These are phyloP conservation scores for Sarocladium oryzae DNA, from an alignment of 2,329 filamentous ascomycete species.

Conservation along the genomic window DNA sequence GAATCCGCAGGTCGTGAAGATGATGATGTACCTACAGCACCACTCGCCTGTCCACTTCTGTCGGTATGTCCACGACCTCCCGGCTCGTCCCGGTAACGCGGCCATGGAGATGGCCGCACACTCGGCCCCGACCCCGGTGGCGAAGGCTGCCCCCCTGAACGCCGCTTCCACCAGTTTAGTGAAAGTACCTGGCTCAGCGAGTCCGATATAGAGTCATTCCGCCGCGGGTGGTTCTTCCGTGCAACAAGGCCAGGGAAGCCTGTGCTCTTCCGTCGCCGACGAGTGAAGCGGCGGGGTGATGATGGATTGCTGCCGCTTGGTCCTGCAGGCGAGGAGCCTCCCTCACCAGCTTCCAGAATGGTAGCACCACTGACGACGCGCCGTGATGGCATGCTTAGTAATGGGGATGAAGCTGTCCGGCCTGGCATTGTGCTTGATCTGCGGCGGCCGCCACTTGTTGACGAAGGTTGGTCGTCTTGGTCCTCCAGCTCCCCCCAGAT, in stretches of 20 bases:
- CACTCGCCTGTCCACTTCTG: slow-evolving; percentile 2
- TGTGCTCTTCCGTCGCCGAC: slow-evolving; percentile 50
- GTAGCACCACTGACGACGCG: slow-evolving; percentile 24
- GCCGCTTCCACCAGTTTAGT: slow-evolving; percentile 46
- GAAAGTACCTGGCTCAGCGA: slow-evolving; percentile 47
- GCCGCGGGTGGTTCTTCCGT: slow-evolving; percentile 34
- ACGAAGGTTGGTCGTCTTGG: slow-evolving; percentile 43
- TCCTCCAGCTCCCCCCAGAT: slow-evolving; percentile 89
- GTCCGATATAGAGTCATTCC: slow-evolving; percentile 38
- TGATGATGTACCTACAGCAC: background rate
- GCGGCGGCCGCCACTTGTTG: slow-evolving; percentile 25
- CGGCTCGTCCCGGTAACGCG: slow-evolving; percentile 16
- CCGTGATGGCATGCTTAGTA: slow-evolving; percentile 26
- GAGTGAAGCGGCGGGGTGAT: slow-evolving; percentile 25
- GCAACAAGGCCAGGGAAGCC: slow-evolving; percentile 57
- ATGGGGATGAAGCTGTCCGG: slow-evolving; percentile 31
- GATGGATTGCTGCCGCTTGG: slow-evolving; percentile 22
- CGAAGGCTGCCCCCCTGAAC: slow-evolving; percentile 14
- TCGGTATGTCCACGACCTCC: slow-evolving; percentile 12
- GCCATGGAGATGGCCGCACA: slow-evolving; percentile 10
- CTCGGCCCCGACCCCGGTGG: slow-evolving; percentile 9
- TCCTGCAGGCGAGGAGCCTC: slow-evolving; percentile 18
- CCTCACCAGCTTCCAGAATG: background rate
- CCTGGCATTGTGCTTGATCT: slow-evolving; percentile 45
- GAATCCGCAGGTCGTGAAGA: slow-evolving; percentile 19